Evolutionary conservation across 2,329 filamentous ascomycete genomes (phyloP), one percentile per base, ranked within the genome.

Genomic region (Grosmannia clavigera): DNA sequence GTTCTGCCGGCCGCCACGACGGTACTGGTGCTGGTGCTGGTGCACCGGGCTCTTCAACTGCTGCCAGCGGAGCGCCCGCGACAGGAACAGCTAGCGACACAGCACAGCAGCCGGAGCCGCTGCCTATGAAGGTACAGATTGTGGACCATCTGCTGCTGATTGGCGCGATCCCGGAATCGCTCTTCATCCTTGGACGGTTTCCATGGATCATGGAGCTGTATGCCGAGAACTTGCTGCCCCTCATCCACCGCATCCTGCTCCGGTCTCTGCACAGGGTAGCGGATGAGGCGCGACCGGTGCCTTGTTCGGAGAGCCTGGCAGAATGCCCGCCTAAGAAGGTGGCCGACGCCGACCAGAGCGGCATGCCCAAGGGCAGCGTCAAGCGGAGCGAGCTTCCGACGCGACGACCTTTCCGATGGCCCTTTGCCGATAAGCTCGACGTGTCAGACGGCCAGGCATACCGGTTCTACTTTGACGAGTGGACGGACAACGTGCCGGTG

Each of bases 381-480:
- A 85, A 81, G 64, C 75, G 87, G 46, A 75, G 71, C 43, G 78
- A 84, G 58, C 78, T 83, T 31, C 74, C 79, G 3, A 74, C 81
- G n/a, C 83, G 83, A 65, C 87, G 87, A 68, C 79, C 83, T 19
- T 77, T 94, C 64, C 83, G 88, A 63, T 96, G 92, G 92, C 88
- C 91, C 5, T 86, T 87, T 66, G 83, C 90, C 5, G 92, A 96
- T 66, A 85, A 83, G 65, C 80, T 80, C 64, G 89, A 94, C 67
- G 84, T 83, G 31, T 85, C 85, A 59, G 89, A 91, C 65, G 85
- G 86, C 25, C 80, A 81, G n/a, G 82, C 88, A 58, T 97, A 96
- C 70, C 84, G 88, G 40, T 97, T 95, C 70, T 99, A 99, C 72
- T 96, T 94, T 85, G 91, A 96, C 61, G 94, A 97, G 66, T 99